Conservation (phyloP, 495 filamentous ascomycete species). For the Lindgomyces ingoldianus region DNA sequence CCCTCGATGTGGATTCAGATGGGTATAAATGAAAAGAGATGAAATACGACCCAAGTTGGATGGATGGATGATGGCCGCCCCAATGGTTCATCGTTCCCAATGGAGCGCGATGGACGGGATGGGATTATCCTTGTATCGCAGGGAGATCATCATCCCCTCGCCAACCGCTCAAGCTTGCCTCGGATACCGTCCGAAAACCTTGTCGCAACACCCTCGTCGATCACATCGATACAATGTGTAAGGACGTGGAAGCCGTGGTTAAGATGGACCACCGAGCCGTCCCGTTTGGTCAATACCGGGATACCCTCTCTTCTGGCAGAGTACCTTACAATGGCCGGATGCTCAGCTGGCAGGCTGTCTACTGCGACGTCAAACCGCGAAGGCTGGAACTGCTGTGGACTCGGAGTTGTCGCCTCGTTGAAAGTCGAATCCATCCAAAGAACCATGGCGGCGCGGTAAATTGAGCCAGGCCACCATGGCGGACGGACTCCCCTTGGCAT, state of each 20-base stretch:
- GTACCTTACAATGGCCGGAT: slow-evolving; percentile 45
- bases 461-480: slow-evolving; percentile 48
- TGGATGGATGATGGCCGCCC: not conserved
- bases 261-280: slow-evolving; percentile 43
- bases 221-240: slow-evolving; percentile 47
- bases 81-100: not conserved
- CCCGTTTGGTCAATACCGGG: slow-evolving; percentile 43
- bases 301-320: slow-evolving; percentile 46
- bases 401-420: slow-evolving; percentile 39
- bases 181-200: slow-evolving; percentile 48
- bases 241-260: slow-evolving; percentile 42
- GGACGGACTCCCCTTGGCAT: slow-evolving; percentile 46
- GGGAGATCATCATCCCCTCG: slow-evolving; percentile 27
- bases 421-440: slow-evolving; percentile 45
- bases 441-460: slow-evolving; percentile 46
- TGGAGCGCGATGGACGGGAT: not conserved
- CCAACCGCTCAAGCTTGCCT: slow-evolving; percentile 43
- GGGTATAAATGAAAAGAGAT: not conserved
- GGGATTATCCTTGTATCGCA: not conserved
- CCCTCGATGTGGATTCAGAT: not conserved
- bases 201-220: slow-evolving; percentile 46
- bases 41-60: not conserved
- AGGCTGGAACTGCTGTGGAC: slow-evolving; percentile 29
- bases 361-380: slow-evolving; percentile 41
- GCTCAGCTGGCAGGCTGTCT: slow-evolving; percentile 43